Evolutionary conservation across 2,329 filamentous ascomycete genomes (phyloP), one percentile per base, ranked within the genome.

Genomic region (Westerdykella ornata): DNA sequence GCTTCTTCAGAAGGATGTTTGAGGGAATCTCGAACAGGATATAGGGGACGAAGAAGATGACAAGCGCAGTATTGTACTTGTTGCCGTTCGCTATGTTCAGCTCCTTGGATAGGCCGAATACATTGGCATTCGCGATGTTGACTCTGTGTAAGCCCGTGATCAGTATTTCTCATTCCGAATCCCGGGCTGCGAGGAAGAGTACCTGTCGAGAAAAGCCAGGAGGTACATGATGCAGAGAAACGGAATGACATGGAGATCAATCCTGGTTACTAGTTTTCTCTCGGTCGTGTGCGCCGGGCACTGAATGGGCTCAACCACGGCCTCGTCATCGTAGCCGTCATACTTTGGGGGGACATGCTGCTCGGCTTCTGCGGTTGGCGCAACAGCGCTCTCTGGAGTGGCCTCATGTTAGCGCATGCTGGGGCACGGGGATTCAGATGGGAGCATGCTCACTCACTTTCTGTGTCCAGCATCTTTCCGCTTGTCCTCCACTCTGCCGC

Each of bases 21-120:
- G 68, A 71, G 0, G 74, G 74, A 16, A 77, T 74, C 44, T 77
- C 73, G 45, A 74, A 71, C 2, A 76, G 56, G n/a, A 76, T 63
- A 41, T 76, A 74, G 0, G 70, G 69, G n/a, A 76, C 70, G 56
- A 75, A 76, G 62, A 77, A 76, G 47, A 76, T 73, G 46, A 75
- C 71, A 5, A 77, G 58, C 1, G 73, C 72, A 2, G 58, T 68
- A 44, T 76, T 77, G 55, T 72, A 74, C 42, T 71, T 59, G 46
- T 71, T 64, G 30, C 62, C 60, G 7, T 62, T 59, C 4, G 50
- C 46, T 1, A 77, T 63, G 4, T 66, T 44, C 4, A 76, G 60
- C 16, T 76, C 72, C 18, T 59, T 56, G 1, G 68, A 68, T 9
- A 77, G 60, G 11, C 72, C 71, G 41, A 72, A 72, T 16, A 74